These are phyloP conservation scores for Solanum hybrid DNA, from an alignment of 305 asterid species.

Conservation along the genomic window DNA sequence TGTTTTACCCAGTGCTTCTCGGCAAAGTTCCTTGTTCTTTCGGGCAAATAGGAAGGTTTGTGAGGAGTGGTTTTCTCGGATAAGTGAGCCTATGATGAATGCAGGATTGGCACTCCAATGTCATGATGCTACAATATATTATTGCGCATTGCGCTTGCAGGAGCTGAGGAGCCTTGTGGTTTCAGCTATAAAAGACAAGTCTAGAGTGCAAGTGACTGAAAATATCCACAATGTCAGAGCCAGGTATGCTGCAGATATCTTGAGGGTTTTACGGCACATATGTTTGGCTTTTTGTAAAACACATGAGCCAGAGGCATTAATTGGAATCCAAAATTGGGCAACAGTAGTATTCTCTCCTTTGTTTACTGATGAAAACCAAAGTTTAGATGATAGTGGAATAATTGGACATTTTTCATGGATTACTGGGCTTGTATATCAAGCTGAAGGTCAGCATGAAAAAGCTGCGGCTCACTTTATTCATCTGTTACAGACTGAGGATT, in stretches of 20 bases:
- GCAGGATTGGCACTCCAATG: constrained; percentile 95
- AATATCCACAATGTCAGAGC: constrained; percentile 46
- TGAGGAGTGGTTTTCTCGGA: constrained; percentile 99
- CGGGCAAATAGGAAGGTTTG: constrained; percentile 97
- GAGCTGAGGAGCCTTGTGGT: constrained; percentile 57
- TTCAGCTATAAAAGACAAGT: constrained; percentile 57
- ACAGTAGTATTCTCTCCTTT: constrained; percentile 57
- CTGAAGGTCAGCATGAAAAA: constrained; percentile 90
- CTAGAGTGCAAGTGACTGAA: constrained; percentile 61
- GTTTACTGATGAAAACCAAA: constrained; percentile 54
- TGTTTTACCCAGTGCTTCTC: constrained; percentile 69
- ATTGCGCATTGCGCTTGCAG: constrained; percentile 61
- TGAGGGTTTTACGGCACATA: constrained; percentile 52
- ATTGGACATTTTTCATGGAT: constrained; percentile 76
- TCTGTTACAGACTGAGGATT: constrained; percentile 78
- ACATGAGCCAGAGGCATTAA: constrained; percentile 69
- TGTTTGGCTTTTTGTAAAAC: constrained; percentile 75
- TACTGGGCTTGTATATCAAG: constrained; percentile 85
- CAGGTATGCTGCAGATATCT: constrained; percentile 65
- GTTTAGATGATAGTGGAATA: constrained; percentile 30
- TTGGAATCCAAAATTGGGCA: constrained; percentile 90
- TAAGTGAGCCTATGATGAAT: constrained; percentile 98
- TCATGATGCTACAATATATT: constrained; percentile 79
- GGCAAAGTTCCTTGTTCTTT: constrained; percentile 78
- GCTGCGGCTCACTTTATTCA: constrained; percentile 91